A percentile compares a stretch with the other conserved stretches of the same genome.
Evolutionary conservation across 257 asterid species (phyloP).

Genomic region (Verbena officinalis): DNA sequence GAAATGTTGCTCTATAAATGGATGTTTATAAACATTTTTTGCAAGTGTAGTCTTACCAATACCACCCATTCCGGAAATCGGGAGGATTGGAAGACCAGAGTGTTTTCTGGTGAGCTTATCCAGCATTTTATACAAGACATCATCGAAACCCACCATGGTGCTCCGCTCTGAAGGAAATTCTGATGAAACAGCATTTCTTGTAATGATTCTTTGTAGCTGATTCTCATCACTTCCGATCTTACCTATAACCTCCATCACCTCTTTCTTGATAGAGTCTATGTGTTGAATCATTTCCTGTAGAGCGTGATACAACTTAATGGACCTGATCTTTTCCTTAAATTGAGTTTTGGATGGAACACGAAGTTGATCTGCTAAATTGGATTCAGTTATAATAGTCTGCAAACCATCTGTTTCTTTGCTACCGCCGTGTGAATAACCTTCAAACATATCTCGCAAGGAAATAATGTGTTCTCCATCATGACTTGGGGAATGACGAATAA

Average conservation of each 20-base stretch:
- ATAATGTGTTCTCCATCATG: not conserved
- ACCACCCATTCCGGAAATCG: not conserved
- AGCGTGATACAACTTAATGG: not conserved
- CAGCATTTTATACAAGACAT: not conserved
- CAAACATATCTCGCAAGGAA: too few relatives aligned
- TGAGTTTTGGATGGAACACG: too few relatives aligned
- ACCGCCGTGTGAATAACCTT: too few relatives aligned
- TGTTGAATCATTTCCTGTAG: not conserved
- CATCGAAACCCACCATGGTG: not conserved
- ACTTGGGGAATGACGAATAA: not conserved
- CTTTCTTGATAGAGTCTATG: conserved; percentile 9
- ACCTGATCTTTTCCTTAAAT: too few relatives aligned
- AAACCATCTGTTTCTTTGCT: too few relatives aligned
- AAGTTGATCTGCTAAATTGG: too few relatives aligned
- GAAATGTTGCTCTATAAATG: not conserved
- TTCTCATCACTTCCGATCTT: not conserved
- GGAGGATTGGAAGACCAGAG: not conserved
- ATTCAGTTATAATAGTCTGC: too few relatives aligned
- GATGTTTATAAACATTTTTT: not conserved
- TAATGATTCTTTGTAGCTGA: not conserved
- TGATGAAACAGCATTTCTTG: not conserved
- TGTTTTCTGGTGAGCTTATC: not conserved
- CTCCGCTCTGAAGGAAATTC: not conserved
- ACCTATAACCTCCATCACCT: not conserved
- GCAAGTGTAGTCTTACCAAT: conserved; percentile 4